Conservation (phyloP, 805 yeast species). For the Cyberlindnera maritima region DNA sequence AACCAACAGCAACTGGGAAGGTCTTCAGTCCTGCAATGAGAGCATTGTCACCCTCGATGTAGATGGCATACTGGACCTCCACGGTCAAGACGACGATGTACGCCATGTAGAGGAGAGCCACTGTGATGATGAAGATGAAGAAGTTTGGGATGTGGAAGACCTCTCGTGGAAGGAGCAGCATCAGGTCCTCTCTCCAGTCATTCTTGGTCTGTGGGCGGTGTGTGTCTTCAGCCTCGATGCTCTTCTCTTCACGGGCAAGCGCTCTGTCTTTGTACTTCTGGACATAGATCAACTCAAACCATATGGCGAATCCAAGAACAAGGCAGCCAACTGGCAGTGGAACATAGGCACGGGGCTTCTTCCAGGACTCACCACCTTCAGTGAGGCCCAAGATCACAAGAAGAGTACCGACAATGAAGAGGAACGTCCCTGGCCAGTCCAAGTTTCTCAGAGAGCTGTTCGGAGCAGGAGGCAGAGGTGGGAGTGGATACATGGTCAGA, state of each 20-base stretch:
- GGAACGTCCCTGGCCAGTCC: conserved; percentile 34
- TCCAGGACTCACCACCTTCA: conserved; percentile 44
- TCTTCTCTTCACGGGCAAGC: not conserved
- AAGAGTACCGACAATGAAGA: conserved; percentile 35
- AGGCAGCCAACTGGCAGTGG: conserved; percentile 38
- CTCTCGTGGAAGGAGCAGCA: conserved; percentile 29
- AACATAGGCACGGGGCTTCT: conserved; percentile 38
- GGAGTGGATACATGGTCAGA: conserved; percentile 24
- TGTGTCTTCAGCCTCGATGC: not conserved
- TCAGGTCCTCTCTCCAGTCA: conserved; percentile 6
- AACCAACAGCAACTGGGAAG: conserved; percentile 33
- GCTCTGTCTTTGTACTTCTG: conserved; percentile 12
- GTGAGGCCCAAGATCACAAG: conserved; percentile 42
- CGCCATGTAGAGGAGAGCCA: conserved; percentile 21
- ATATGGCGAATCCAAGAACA: conserved; percentile 24
- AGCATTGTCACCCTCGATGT: conserved; percentile 29
- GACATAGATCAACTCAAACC: conserved; percentile 31
- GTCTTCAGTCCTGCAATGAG: conserved; percentile 35
- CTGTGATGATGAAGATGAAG: conserved; percentile 18
- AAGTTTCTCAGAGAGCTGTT: conserved; percentile 28
- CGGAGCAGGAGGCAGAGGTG: not conserved
- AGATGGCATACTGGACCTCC: conserved; percentile 27
- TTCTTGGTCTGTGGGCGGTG: not conserved
- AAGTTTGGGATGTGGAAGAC: conserved; percentile 29
- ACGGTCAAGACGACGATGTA: conserved; percentile 22